A percentile compares a stretch with the other conserved stretches of the same genome.
Conservation (phyloP, 441 rosid genomes). For the Arabidopsis lyrata region DNA sequence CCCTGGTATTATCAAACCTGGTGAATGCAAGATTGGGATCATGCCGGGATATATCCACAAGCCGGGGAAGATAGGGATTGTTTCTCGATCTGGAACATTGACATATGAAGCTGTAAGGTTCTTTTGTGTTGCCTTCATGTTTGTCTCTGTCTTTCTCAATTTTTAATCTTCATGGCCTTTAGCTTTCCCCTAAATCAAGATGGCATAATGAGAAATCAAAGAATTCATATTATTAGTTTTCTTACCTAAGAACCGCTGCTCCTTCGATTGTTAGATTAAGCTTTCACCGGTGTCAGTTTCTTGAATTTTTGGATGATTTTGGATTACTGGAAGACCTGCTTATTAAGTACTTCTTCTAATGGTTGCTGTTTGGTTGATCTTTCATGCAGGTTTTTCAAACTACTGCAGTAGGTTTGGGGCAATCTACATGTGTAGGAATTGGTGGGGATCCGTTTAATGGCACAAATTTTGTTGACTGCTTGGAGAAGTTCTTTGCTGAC, state of each 20-base stretch:
- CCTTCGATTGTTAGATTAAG: neutral
- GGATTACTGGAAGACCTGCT: neutral
- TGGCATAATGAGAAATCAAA: neutral
- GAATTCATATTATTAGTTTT: neutral
- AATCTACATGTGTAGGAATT: slow-evolving; percentile 88
- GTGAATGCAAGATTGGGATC: slow-evolving; percentile 93
- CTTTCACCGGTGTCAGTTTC: neutral
- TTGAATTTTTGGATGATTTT: neutral
- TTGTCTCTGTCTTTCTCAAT: neutral
- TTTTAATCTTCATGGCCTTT: neutral
- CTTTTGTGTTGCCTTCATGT: slow-evolving; percentile 13
- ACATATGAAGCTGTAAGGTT: slow-evolving; percentile 92
- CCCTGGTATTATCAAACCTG: slow-evolving; percentile 93
- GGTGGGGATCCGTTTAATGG: slow-evolving; percentile 97
- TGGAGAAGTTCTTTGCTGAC: slow-evolving; percentile 72
- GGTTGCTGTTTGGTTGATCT: neutral
- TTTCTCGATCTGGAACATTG: slow-evolving; percentile 90
- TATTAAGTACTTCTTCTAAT: neutral
- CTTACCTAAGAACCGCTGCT: neutral
- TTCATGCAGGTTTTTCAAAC: slow-evolving; percentile 81
- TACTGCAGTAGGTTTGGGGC: slow-evolving; percentile 87
- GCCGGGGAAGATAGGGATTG: slow-evolving; percentile 88
- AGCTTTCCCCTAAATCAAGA: neutral
- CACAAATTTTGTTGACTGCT: slow-evolving; percentile 87
- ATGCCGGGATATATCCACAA: slow-evolving; percentile 97